Base-by-base conservation (phyloP, 1,284 basidiomycete species). In the Papiliotrema flavescens region DNA sequence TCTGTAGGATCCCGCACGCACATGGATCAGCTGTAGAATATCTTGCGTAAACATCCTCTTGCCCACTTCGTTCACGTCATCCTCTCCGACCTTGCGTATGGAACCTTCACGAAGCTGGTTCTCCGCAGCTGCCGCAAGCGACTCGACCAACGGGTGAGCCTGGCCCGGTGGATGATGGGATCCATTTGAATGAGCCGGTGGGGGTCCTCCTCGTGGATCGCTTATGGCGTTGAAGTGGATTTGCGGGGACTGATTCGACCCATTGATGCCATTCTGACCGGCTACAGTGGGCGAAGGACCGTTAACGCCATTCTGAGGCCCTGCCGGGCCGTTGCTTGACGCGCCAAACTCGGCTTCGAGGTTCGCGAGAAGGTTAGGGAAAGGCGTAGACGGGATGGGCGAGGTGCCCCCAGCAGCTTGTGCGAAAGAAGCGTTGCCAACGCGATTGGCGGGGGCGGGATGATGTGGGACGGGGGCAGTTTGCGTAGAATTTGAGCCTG, bases 391-490 rank as follows among this genome's bases (percentile, higher is more conserved):
- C 14, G 45, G 45, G 45, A 34, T 35, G 20, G 40, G 40, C 40
- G 40, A 42, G 13, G 40, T 32, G n/a, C 13, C 41, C 4, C 37
- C 52, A 4, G 60, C 51, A 15, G 55, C 56, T 52, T 61, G 56
- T 24, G 64, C 59, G 42, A 61, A 64, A 3, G 61, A 57, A 2
- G 59, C 57, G 36, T 64, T 52, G 15, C 65, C 59, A 17, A 66
- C 55, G 24, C 49, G 44, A 15, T 2, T 48, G 14, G 53, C 22
- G 14, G 49, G n/a, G 36, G 19, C 17, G 2, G 47, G 47, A n/a
- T n/a, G n/a, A 20, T 37, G 26, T 3, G 42, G 40, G 9, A 40
- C 40, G 26, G 46, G 52, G 6, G 43, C 19, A n/a, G n/a, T n/a
- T n/a, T n/a, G n/a, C n/a, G n/a, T n/a, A n/a, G n/a, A 34, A 34